Percentiles rank a stretch among this genome's conserved stretches.
Evolutionary conservation across 805 yeast species (phyloP).

Genomic region (Torulaspora delbrueckii): DNA sequence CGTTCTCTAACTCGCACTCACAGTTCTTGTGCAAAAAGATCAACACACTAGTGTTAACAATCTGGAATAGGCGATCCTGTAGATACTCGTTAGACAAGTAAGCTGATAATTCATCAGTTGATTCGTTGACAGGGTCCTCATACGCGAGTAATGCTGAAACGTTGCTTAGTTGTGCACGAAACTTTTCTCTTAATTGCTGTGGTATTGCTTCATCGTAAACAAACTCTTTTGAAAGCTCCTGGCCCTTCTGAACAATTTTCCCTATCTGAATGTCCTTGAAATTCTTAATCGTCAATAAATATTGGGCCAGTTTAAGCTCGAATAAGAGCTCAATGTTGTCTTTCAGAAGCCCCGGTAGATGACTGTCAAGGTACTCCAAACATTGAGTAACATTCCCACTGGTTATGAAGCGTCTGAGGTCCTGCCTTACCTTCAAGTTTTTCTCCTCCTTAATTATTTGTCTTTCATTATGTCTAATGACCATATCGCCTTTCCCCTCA

Average conservation of each 20-base stretch:
- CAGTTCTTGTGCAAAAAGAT: slow-evolving; percentile 42
- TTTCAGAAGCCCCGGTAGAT: slow-evolving; percentile 26
- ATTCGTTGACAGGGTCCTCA: slow-evolving; percentile 44
- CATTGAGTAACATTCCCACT: slow-evolving; percentile 45
- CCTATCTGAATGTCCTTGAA: slow-evolving; percentile 15
- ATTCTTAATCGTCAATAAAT: slow-evolving; percentile 19
- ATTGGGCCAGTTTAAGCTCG: slow-evolving; percentile 29
- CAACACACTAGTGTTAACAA: slow-evolving; percentile 38
- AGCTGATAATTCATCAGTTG: slow-evolving; percentile 26
- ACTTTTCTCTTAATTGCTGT: slow-evolving; percentile 28
- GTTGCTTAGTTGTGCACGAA: slow-evolving; percentile 40
- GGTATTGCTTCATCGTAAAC: slow-evolving; percentile 17
- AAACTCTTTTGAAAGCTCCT: slow-evolving; percentile 25
- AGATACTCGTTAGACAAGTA: slow-evolving; percentile 27
- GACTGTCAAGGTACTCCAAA: slow-evolving; percentile 34
- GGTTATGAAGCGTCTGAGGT: slow-evolving; percentile 40
- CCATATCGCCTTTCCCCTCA: slow-evolving; percentile 18
- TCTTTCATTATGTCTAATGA: slow-evolving; percentile 30
- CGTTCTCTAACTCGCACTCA: slow-evolving; percentile 41
- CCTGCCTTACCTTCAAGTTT: slow-evolving; percentile 41
- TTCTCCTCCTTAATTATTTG: slow-evolving; percentile 34
- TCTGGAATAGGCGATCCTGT: slow-evolving; percentile 32
- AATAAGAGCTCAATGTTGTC: slow-evolving; percentile 24
- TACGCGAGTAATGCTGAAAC: slow-evolving; percentile 51
- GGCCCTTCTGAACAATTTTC: slow-evolving; percentile 21